phyloP scores from a whole-genome alignment of 208 protist genomes.

The Leishmania guyanensis region DNA sequence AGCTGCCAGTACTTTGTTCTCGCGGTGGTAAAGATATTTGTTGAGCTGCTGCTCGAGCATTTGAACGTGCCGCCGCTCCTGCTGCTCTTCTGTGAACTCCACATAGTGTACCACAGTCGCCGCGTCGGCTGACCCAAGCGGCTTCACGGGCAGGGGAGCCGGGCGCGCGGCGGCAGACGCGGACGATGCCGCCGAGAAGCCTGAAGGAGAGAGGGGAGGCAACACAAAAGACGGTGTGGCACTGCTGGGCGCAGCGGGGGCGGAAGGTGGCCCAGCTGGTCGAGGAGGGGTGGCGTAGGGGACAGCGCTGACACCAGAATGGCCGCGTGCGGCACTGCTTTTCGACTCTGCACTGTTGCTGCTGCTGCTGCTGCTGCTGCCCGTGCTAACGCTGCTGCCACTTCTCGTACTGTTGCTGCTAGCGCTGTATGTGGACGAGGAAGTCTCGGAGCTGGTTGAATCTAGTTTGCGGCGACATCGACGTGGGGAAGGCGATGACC shows the following conservation, averaged over 20 bases:
- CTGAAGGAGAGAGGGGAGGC: neutral
- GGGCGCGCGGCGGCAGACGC: neutral
- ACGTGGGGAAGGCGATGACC: neutral
- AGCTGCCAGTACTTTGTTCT: conserved; percentile 26
- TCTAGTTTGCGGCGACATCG: neutral
- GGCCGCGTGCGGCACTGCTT: neutral
- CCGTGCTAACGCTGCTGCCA: conserved; percentile 2
- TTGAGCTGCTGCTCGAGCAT: conserved; percentile 34
- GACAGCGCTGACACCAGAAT: neutral
- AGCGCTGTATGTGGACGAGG: conserved; percentile 7
- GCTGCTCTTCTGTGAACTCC: conserved; percentile 14
- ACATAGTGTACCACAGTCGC: conserved; percentile 12
- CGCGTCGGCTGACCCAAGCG: neutral
- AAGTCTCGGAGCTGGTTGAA: neutral
- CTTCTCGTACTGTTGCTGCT: neutral
- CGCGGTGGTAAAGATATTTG: conserved; percentile 28
- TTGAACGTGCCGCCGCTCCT: conserved; percentile 18
- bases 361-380: neutral
- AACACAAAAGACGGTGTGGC: neutral
- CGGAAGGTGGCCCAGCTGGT: neutral
- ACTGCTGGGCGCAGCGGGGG: neutral
- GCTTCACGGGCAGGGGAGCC: neutral
- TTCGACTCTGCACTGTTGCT: neutral
- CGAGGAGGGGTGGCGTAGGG: neutral
- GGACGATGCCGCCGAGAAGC: conserved; percentile 3